Conservation (phyloP, 768 basidiomycete genomes). For the Rubroboletus pulcherrimus region DNA sequence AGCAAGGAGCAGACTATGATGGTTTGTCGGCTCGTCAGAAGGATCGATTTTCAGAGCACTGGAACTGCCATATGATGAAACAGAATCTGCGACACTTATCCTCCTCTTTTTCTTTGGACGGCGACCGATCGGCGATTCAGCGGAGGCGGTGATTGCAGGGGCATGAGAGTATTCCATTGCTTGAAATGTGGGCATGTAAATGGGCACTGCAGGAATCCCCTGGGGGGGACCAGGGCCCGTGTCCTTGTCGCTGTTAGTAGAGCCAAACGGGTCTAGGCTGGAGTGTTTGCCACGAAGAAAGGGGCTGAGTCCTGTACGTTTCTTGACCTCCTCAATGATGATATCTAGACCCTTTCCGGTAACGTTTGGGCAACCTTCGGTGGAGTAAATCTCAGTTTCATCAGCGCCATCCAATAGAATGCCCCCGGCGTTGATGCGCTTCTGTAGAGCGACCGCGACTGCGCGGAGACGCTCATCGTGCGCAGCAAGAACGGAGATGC, state of each 20-base stretch:
- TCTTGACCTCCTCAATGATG: slow-evolving; percentile 47
- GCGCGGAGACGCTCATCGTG: slow-evolving; percentile 39
- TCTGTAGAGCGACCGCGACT: slow-evolving; percentile 40
- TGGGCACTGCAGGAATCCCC: slow-evolving; percentile 24
- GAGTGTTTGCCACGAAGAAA: slow-evolving; percentile 51
- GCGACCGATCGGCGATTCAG: slow-evolving; percentile 27
- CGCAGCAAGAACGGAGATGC: slow-evolving; percentile 42
- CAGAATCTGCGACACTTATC: slow-evolving; percentile 34
- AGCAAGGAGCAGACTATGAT: slow-evolving; percentile 20
- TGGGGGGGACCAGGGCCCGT: slow-evolving; percentile 27
- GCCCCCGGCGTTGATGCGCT: slow-evolving; percentile 36
- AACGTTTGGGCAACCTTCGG: slow-evolving; percentile 37
- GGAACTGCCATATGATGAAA: slow-evolving; percentile 33
- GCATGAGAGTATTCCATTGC: slow-evolving; percentile 37
- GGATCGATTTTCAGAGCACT: slow-evolving; percentile 22
- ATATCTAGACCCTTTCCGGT: slow-evolving; percentile 50
- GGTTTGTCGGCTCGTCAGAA: slow-evolving; percentile 20
- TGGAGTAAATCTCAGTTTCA: slow-evolving; percentile 20
- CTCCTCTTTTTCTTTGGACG: slow-evolving; percentile 35
- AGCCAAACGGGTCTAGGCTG: slow-evolving; percentile 47
- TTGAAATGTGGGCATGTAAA: slow-evolving; percentile 41
- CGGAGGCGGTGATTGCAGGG: slow-evolving; percentile 30
- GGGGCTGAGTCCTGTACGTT: slow-evolving; percentile 43
- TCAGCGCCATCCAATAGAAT: slow-evolving; percentile 28
- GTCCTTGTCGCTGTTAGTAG: slow-evolving; percentile 35